Base-by-base conservation (phyloP, 163 green algal species). In the Dunaliella salina region DNA sequence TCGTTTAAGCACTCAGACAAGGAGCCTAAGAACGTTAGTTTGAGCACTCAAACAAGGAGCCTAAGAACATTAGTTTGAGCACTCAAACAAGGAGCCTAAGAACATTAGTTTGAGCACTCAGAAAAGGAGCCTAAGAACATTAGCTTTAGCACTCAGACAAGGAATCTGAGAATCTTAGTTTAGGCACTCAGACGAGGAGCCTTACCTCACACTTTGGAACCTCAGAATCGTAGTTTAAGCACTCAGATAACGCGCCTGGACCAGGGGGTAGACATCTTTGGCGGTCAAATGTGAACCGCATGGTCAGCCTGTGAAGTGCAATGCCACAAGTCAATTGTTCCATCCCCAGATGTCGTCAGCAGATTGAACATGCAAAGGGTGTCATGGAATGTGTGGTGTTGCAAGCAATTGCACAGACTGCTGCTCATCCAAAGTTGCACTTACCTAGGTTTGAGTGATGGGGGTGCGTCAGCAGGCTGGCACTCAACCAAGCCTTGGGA, bases 1-100 rank as follows among this genome's bases (percentile, higher is more conserved):
- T 88, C 88, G 79, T 90, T 79, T 59, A 88, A 59, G 85, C 87
- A 90, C 85, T 90, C 85, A 22, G 85, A 88, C 82, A 90, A 80
- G 0, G 87, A 75, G 13, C 81, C 85, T 32, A n/a, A n/a, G n/a
- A n/a, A n/a, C n/a, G n/a, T n/a, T 69, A 18, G 15, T 18, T 69
- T 26, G 18, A 69, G 15, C 57, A 69, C 57, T 69, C 57, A 69
- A 26, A 69, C 57, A 15, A 26, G 18, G 57, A 26, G 57, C 15
- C 57, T 18, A 69, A 69, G 18, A 69, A 69, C 15, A 18, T 26
- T 18, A 26, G 15, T 69, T 69, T 15, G 18, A 69, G 57, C 57
- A 26, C 57, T 18, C 15, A 26, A 69, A 69, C 18, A 69, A 18
- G 15, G 15, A 15, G 15, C 15, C 57, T 18, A 69, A 15, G 57